These are phyloP conservation scores for Aspergillus ochraceus DNA, from an alignment of 2,329 filamentous ascomycete genomes.

Conservation along the genomic window DNA sequence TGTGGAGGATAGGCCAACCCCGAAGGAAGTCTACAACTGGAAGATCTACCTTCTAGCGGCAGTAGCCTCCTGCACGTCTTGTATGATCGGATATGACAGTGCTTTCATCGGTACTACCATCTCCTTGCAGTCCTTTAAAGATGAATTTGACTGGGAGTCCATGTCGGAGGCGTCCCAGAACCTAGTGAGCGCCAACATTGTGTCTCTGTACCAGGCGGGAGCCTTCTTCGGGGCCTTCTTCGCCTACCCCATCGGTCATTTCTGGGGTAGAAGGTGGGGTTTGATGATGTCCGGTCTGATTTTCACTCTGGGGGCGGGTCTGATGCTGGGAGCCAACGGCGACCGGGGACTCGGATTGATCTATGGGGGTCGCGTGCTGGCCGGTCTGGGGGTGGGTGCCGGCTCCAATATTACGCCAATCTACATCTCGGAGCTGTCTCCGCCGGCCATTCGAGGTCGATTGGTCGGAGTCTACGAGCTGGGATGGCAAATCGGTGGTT, in stretches of 20 bases:
- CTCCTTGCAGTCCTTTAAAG: slow-evolving; percentile 66
- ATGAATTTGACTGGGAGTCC: slow-evolving; percentile 64
- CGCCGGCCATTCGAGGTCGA: slow-evolving; percentile 59
- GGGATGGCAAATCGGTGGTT: slow-evolving; percentile 55
- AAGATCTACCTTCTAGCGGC: slow-evolving; percentile 56
- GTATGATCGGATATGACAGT: slow-evolving; percentile 65
- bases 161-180: slow-evolving; percentile 46
- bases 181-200: slow-evolving; percentile 71
- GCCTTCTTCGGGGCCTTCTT: slow-evolving; percentile 78
- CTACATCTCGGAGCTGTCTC: slow-evolving; percentile 60
- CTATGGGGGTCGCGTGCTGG: slow-evolving; percentile 58
- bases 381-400: slow-evolving; percentile 58
- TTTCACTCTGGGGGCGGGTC: slow-evolving; percentile 69
- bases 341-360: slow-evolving; percentile 63
- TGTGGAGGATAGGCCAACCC: slow-evolving; percentile 53
- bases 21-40: slow-evolving; percentile 61
- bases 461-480: slow-evolving; percentile 61
- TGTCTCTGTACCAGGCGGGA: slow-evolving; percentile 78
- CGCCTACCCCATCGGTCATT: slow-evolving; percentile 67
- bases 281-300: slow-evolving; percentile 61
- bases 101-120: slow-evolving; percentile 79
- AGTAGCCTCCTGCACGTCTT: slow-evolving; percentile 57
- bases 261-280: slow-evolving; percentile 65
- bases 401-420: slow-evolving; percentile 60
- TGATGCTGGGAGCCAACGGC: slow-evolving; percentile 68